Evolutionary conservation across 257 asterid genomes (phyloP).

Genomic region (Forsythia viridissima): DNA sequence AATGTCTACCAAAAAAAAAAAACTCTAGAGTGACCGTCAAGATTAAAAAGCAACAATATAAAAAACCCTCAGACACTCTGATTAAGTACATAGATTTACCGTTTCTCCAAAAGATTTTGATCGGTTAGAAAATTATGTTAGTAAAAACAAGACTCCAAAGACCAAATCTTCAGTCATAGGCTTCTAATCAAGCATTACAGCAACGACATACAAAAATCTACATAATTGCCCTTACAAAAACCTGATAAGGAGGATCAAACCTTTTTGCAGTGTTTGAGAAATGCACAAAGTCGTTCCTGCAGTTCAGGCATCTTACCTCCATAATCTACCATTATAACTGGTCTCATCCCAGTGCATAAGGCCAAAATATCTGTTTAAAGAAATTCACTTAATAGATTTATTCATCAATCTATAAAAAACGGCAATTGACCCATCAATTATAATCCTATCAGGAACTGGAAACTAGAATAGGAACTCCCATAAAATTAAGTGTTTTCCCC

Average conservation of each 20-base stretch:
- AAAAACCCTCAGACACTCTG: not conserved
- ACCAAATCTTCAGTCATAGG: not conserved
- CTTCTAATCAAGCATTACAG: not conserved
- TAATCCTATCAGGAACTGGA: not conserved
- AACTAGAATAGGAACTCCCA: not conserved
- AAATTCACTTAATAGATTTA: not conserved
- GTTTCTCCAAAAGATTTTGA: not conserved
- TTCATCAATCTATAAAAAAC: slow-evolving; percentile 2
- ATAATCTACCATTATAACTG: slow-evolving; percentile 88
- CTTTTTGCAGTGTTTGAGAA: slow-evolving; percentile 60
- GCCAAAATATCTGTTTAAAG: slow-evolving; percentile 63
- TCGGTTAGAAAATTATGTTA: not conserved
- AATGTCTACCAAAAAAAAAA: no score
- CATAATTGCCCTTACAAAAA: not conserved
- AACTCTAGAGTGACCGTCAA: not conserved
- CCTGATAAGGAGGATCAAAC: slow-evolving; percentile 28
- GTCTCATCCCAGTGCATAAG: slow-evolving; percentile 77
- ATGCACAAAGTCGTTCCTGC: slow-evolving; percentile 66
- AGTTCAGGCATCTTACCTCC: slow-evolving; percentile 97
- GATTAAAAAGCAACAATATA: not conserved
- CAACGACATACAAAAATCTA: not conserved
- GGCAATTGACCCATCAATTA: not conserved
- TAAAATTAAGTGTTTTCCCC: not conserved
- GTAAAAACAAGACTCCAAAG: not conserved
- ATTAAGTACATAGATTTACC: not conserved